Evolutionary conservation across 2,329 filamentous ascomycete species (phyloP).

Genomic region (Lachnellula occidentalis): DNA sequence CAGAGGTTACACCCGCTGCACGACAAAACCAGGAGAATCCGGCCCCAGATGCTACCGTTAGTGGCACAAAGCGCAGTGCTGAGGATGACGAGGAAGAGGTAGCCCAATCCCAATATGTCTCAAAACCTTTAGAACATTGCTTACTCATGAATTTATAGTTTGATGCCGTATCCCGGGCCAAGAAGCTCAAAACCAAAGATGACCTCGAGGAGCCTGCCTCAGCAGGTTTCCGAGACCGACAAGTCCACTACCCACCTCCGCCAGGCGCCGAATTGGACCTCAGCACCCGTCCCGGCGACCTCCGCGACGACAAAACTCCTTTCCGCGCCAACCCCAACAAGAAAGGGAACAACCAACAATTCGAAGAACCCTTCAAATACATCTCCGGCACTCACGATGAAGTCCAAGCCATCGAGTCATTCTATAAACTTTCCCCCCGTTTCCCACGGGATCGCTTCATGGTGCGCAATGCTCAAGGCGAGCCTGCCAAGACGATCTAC

Average conservation of each 20-base stretch:
- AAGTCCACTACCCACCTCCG: constrained; percentile 32
- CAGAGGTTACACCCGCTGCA: constrained; percentile 27
- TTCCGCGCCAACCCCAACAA: constrained; percentile 6
- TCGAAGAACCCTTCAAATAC: constrained; percentile 95
- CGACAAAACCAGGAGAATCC: constrained; percentile 30
- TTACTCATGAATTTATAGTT: not conserved
- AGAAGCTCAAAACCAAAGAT: constrained; percentile 44
- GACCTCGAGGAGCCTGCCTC: constrained; percentile 22
- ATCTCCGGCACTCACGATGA: constrained; percentile 69
- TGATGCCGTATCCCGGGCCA: constrained; percentile 29
- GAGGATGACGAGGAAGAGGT: constrained; percentile 29
- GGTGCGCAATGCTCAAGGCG: constrained; percentile 86
- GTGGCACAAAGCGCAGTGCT: constrained; percentile 32
- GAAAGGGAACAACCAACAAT: constrained; percentile 40
- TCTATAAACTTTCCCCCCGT: constrained; percentile 76
- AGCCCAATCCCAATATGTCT: not conserved
- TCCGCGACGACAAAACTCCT: constrained; percentile 14
- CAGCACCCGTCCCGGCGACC: constrained; percentile 23
- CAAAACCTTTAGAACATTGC: not conserved
- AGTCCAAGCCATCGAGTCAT: constrained; percentile 69
- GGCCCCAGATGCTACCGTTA: constrained; percentile 17
- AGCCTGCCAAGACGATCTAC: constrained; percentile 92
- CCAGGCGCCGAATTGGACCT: constrained; percentile 29
- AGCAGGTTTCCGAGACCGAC: constrained; percentile 23
- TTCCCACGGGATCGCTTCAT: constrained; percentile 92